Evolutionary conservation across 202 grass and related monocot genomes (phyloP), one percentile per base, ranked within the genome.

Genomic region (Zizania palustris): DNA sequence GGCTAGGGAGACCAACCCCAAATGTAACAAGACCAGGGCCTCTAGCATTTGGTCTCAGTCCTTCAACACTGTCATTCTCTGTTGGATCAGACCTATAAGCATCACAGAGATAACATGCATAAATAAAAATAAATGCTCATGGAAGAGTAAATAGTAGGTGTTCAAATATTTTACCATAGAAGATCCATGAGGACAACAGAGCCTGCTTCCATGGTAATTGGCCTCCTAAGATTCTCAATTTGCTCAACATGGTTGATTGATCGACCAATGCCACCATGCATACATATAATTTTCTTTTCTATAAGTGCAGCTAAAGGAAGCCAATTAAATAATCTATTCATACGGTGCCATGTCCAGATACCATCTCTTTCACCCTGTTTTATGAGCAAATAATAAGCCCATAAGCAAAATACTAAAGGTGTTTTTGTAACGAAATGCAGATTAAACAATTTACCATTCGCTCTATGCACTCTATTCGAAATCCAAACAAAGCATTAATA

Each of bases 211-310:
- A 99, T 96, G 8, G 96, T 91, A 85, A 96, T 99, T 54, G 96
- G 96, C 67, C 96, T 84, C 75, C 96, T 92, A 77, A 99, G 96
- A 73, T 85, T 99, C 73, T 93, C 96, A 37, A 99, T 96, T 80
- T 99, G 96, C 61, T 99, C 96, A n/a, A 99, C 80, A 85, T 99
- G 96, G 79, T 99, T 99, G 62, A 99, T 99, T 16, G 96, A 99
- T 19, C 96, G 89, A 77, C 96, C 96, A 42, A 99, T 99, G 74
- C 96, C 96, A 81, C 96, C 96, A 85, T 99, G 96, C 96, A 99
- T 99, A 74, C 96, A 99, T 54, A 99, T 95, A 42, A 99, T 99
- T 89, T 99, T 99, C 83, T 99, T 99, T 70, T 99, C 96, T 71
- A 99, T 99, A 61, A 95, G 80, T 0, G 96, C 96, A 80, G 96